phyloP scores from a whole-genome alignment of 495 filamentous ascomycete species.

The Jackrogersella multiformis region DNA sequence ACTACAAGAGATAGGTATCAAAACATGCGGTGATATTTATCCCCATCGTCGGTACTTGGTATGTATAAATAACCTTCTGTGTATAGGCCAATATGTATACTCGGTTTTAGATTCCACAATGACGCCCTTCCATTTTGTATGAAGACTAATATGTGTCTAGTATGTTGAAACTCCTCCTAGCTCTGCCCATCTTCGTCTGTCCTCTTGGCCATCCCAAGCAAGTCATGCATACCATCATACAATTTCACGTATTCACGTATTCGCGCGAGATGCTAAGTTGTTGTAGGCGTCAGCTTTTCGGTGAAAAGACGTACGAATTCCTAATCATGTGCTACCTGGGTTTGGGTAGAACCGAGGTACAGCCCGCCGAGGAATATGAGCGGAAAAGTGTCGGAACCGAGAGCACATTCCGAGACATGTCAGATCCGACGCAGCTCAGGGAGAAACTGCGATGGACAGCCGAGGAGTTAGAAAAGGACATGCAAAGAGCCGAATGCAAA shows the following conservation, averaged over 20 bases:
- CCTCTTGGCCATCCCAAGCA: not conserved
- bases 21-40: constrained; percentile 91
- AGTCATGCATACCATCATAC: not conserved
- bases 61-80: constrained; percentile 10
- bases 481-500: constrained; percentile 81
- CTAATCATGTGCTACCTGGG: constrained; percentile 86
- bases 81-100: not conserved
- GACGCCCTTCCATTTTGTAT: constrained; percentile 24
- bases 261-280: constrained; percentile 5
- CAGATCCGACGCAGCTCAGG: constrained; percentile 70
- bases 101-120: not conserved
- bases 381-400: constrained; percentile 95
- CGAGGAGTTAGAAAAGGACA: constrained; percentile 88
- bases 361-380: constrained; percentile 89
- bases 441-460: constrained; percentile 81
- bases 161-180: constrained; percentile 19
- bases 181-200: constrained; percentile 15
- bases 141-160: constrained; percentile 15
- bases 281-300: constrained; percentile 71
- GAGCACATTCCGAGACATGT: constrained; percentile 86
- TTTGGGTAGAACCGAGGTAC: constrained; percentile 84
- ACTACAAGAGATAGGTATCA: constrained; percentile 84
- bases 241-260: not conserved
- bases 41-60: constrained; percentile 72
- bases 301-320: constrained; percentile 90